A percentile compares a stretch with the other conserved stretches of the same genome.
These are phyloP conservation scores for Lupinus albus DNA, from an alignment of 306 rosid species.

Conservation along the genomic window DNA sequence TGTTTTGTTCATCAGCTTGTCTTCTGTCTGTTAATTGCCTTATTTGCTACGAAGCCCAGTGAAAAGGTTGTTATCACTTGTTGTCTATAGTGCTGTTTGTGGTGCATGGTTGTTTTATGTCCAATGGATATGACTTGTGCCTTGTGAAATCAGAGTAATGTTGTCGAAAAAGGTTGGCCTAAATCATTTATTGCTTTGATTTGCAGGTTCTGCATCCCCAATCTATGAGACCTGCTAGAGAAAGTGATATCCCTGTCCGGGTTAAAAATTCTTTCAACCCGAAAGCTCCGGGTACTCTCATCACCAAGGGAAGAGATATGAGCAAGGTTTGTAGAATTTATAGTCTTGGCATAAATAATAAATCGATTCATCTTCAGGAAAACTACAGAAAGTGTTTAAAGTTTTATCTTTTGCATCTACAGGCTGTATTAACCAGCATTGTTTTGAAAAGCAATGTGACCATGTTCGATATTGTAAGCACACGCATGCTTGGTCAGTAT, in stretches of 20 bases:
- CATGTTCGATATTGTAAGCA: constrained; percentile 96
- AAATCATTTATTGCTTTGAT: not conserved
- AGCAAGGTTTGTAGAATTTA: constrained; percentile 65
- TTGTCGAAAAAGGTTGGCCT: not conserved
- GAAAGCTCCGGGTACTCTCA: constrained; percentile 90
- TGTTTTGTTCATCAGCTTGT: constrained; percentile 12
- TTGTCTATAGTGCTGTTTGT: not conserved
- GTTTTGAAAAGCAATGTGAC: constrained; percentile 88
- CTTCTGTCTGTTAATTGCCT: not conserved
- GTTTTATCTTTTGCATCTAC: constrained; percentile 43
- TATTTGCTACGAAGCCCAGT: constrained; percentile 1
- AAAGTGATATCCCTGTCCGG: constrained; percentile 93
- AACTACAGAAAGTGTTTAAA: constrained; percentile 16
- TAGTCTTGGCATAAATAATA: constrained; percentile 32
- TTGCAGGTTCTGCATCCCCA: constrained; percentile 92
- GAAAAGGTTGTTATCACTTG: constrained; percentile 2
- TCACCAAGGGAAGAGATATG: constrained; percentile 86
- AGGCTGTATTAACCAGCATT: constrained; percentile 91
- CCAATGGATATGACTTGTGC: constrained; percentile 3
- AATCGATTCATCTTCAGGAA: constrained; percentile 25
- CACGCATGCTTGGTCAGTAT: constrained; percentile 94
- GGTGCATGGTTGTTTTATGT: not conserved
- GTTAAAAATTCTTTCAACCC: constrained; percentile 97
- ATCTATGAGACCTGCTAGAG: constrained; percentile 98
- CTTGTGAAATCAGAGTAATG: constrained; percentile 23